A percentile compares a stretch with the other conserved stretches of the same genome.
phyloP scores from a whole-genome alignment of 2,329 filamentous ascomycete species.

The Teratosphaeria epicoccoides region DNA sequence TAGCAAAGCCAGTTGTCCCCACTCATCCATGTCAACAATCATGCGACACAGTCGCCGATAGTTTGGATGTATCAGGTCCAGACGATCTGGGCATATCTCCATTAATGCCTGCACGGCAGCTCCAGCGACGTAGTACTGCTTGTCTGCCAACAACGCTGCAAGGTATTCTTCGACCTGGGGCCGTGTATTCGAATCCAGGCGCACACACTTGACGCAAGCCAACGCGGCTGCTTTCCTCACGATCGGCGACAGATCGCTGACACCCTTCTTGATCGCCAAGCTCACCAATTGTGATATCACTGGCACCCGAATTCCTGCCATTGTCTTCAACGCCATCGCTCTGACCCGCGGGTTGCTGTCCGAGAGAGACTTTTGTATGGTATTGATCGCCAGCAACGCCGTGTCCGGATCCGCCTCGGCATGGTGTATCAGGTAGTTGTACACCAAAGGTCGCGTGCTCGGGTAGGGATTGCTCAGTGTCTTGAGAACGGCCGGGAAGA shows the following conservation, averaged over 20 bases:
- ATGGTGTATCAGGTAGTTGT: constrained; percentile 95
- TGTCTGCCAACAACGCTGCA: constrained; percentile 68
- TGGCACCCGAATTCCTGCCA: constrained; percentile 94
- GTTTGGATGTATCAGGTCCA: constrained; percentile 83
- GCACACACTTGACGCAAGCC: constrained; percentile 91
- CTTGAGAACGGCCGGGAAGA: constrained; percentile 97
- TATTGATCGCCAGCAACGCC: constrained; percentile 92
- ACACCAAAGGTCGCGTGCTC: constrained; percentile 95
- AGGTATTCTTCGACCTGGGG: constrained; percentile 80
- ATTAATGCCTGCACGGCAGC: constrained; percentile 83
- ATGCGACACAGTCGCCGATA: constrained; percentile 80
- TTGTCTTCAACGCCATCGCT: constrained; percentile 84
- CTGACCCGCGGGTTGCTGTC: constrained; percentile 85
- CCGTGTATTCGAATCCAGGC: constrained; percentile 72
- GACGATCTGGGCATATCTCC: constrained; percentile 75
- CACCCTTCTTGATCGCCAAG: constrained; percentile 86
- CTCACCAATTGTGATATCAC: constrained; percentile 97
- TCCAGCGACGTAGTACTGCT: constrained; percentile 92
- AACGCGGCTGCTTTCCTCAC: constrained; percentile 88
- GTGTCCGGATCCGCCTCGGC: constrained; percentile 94
- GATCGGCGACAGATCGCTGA: constrained; percentile 85
- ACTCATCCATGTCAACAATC: constrained; percentile 97
- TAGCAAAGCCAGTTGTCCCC: constrained; percentile 80
- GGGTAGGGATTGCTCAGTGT: constrained; percentile 90
- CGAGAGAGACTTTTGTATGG: constrained; percentile 93